Conservation (phyloP, 2,329 filamentous ascomycete genomes). For the Fusarium sp. region DNA sequence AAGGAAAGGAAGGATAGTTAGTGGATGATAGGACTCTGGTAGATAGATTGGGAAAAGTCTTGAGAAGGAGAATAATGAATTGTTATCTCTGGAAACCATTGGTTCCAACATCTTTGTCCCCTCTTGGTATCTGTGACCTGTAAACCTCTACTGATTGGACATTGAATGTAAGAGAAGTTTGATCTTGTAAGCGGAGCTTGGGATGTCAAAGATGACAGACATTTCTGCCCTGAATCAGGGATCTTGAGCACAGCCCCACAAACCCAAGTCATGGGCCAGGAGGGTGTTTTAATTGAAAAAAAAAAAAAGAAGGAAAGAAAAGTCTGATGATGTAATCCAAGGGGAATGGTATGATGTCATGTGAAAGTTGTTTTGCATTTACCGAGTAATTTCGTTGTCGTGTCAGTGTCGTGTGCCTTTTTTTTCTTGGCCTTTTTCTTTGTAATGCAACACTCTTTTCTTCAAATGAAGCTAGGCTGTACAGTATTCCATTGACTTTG, state of each 20-base stretch:
- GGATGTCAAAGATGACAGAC: not conserved
- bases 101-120: not conserved
- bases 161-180: not conserved
- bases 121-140: not conserved
- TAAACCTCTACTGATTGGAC: slow-evolving; percentile 2
- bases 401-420: not conserved
- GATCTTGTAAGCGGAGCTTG: slow-evolving; percentile 1
- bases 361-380: not conserved
- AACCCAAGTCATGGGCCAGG: slow-evolving; percentile 7
- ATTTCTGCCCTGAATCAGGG: slow-evolving; percentile 20
- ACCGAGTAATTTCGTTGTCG: not conserved
- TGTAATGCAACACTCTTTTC: not conserved
- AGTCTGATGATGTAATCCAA: slow-evolving; percentile 32
- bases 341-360: slow-evolving; percentile 5
- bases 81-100: not conserved
- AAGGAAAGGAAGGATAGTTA: not conserved
- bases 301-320: not conserved
- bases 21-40: not conserved
- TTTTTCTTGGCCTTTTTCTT: not conserved
- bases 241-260: slow-evolving; percentile 16
- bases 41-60: not conserved
- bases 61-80: not conserved
- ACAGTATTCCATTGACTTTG: not conserved
- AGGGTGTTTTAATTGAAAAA: not conserved
- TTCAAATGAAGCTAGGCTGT: not conserved